A percentile compares a stretch with the other conserved stretches of the same genome.
Evolutionary conservation across 129 eudicot species (phyloP).

Genomic region (Flaveria brownii): DNA sequence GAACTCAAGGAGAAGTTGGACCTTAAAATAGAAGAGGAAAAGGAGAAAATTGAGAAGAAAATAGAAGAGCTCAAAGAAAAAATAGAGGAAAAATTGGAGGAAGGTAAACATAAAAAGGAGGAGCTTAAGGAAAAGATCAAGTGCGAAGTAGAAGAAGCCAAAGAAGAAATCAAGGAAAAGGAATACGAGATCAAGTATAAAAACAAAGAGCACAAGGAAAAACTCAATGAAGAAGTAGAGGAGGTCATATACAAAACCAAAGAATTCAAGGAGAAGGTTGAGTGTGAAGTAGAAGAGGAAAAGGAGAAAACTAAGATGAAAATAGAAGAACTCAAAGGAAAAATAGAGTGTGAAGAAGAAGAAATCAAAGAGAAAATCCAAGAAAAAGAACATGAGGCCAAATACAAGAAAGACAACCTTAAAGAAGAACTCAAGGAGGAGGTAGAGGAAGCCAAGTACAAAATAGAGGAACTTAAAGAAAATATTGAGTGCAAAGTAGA

Average conservation of each 20-base stretch:
- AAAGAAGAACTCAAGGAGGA: conserved; percentile 25
- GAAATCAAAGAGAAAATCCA: conserved; percentile 30
- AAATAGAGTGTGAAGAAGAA: conserved; percentile 31
- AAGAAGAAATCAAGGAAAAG: conserved; percentile 27
- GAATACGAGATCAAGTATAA: conserved; percentile 23
- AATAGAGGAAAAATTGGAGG: conserved; percentile 13
- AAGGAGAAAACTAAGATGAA: conserved; percentile 27
- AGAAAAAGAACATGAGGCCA: conserved; percentile 29
- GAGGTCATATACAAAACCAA: conserved; percentile 22
- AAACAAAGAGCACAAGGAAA: conserved; percentile 20
- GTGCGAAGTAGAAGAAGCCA: conserved; percentile 29
- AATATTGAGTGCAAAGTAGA: conserved; percentile 20
- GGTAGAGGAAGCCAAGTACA: conserved; percentile 3
- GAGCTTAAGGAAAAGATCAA: conserved; percentile 30
- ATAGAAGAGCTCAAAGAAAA: conserved; percentile 24
- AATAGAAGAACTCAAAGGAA: conserved; percentile 14
- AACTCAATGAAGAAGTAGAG: conserved; percentile 22
- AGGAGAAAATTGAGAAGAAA: conserved; percentile 22
- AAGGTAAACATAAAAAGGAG: conserved; percentile 22
- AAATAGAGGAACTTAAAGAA: conserved; percentile 16
- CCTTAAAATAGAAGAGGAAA: conserved; percentile 24
- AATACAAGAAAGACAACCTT: conserved; percentile 30
- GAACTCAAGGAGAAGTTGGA: conserved; percentile 23
- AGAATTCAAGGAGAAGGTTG: conserved; percentile 26
- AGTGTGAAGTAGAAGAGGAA: conserved; percentile 27